phyloP scores from a whole-genome alignment of 331 rosid species.

The Pyracantha coccinea region DNA sequence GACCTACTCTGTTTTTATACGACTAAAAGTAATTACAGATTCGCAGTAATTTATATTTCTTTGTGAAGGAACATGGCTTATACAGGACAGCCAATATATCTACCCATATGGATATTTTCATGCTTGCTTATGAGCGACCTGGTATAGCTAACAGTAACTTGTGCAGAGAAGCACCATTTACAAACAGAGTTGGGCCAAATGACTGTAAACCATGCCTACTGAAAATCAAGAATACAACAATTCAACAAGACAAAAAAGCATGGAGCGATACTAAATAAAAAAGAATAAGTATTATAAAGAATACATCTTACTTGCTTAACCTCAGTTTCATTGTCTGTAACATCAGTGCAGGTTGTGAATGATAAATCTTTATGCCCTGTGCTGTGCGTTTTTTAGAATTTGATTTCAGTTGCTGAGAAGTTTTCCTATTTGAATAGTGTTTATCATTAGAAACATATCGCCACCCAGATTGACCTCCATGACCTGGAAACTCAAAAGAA shows the following conservation, averaged over 20 bases:
- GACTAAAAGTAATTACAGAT: not conserved
- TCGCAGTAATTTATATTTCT: not conserved
- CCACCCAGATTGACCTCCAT: slow-evolving; percentile 92
- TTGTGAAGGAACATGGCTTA: not conserved
- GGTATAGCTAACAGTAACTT: not conserved
- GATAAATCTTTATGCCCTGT: slow-evolving; percentile 86
- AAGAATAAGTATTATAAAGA: not conserved
- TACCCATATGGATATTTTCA: not conserved
- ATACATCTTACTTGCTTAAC: slow-evolving; percentile 79
- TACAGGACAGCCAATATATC: not conserved
- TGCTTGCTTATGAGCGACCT: not conserved
- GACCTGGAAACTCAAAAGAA: slow-evolving; percentile 58
- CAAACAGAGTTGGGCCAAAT: not conserved
- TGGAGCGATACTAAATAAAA: not conserved
- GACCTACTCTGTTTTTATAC: not conserved
- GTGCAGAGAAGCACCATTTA: not conserved
- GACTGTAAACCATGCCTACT: not conserved
- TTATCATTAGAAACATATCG: slow-evolving; percentile 75
- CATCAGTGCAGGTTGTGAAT: slow-evolving; percentile 88
- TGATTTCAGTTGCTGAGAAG: slow-evolving; percentile 89
- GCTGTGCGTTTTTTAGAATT: slow-evolving; percentile 87
- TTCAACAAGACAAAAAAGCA: not conserved
- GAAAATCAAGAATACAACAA: not conserved
- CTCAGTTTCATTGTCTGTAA: slow-evolving; percentile 91
- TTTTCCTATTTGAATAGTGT: slow-evolving; percentile 83